These are phyloP conservation scores for Phytophthora uliginosa DNA, from an alignment of 352 stramenopile genomes.

Conservation along the genomic window DNA sequence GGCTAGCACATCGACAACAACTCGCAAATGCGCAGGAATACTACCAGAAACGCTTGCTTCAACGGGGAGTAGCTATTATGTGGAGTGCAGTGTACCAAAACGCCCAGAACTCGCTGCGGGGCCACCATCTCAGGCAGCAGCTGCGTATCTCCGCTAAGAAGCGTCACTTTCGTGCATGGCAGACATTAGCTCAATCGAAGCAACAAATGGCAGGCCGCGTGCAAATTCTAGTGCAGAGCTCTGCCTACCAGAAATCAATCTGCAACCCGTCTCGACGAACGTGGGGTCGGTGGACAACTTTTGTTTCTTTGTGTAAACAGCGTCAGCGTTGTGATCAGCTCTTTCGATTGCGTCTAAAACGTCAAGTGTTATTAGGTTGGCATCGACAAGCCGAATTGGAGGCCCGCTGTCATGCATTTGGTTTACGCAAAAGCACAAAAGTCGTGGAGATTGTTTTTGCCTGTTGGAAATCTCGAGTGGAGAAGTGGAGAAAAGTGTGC, in stretches of 20 bases:
- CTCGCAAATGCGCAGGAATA: slow-evolving; percentile 19
- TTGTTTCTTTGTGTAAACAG: slow-evolving; percentile 18
- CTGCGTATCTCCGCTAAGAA: slow-evolving; percentile 28
- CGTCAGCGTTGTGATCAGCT: slow-evolving; percentile 10
- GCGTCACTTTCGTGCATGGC: slow-evolving; percentile 39
- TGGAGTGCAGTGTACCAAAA: slow-evolving; percentile 35
- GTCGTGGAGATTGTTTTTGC: slow-evolving; percentile 14
- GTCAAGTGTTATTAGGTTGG: slow-evolving; percentile 26
- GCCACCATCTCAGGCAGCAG: slow-evolving; percentile 32
- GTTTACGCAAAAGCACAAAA: background rate
- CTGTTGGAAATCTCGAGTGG: slow-evolving; percentile 30
- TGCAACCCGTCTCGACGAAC: slow-evolving; percentile 38
- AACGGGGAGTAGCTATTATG: slow-evolving; percentile 28
- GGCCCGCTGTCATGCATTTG: slow-evolving; percentile 10
- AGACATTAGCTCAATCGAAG: slow-evolving; percentile 3
- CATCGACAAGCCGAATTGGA: slow-evolving; percentile 14
- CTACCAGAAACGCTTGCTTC: slow-evolving; percentile 30
- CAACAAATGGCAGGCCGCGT: slow-evolving; percentile 2
- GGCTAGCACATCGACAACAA: slow-evolving; percentile 1
- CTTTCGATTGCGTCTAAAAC: slow-evolving; percentile 19
- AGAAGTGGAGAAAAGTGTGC: slow-evolving; percentile 38
- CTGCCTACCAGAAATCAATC: slow-evolving; percentile 31
- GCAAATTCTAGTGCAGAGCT: slow-evolving; percentile 6
- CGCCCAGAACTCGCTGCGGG: slow-evolving; percentile 26
- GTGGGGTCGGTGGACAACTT: slow-evolving; percentile 39